Evolutionary conservation across 2,329 filamentous ascomycete species (phyloP), one percentile per base, ranked within the genome.

Genomic region (Metarhizium robertsii): DNA sequence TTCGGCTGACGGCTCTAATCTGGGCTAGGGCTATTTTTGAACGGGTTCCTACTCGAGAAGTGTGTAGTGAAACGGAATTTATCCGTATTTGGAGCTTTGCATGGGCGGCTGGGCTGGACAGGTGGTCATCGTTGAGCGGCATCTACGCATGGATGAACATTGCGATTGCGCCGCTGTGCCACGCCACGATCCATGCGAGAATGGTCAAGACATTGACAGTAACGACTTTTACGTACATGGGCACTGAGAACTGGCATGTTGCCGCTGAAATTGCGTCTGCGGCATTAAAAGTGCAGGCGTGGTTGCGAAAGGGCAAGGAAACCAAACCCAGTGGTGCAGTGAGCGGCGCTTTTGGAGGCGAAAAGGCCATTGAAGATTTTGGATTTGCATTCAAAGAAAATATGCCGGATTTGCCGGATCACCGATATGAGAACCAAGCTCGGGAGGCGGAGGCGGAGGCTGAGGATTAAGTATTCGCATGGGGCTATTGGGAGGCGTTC

Each of bases 91-190:
- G 78, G 78, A 67, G 66, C 14, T 70, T 71, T 2, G 67, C 73
- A 11, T 80, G 78, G 77, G 67, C 71, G 18, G 72, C 77, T 4
- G 71, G 74, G 2, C 65, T 79, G 38, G 64, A 72, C 2, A 69
- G 67, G 5, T 79, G 77, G 77, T 74, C 75, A 56, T 63, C 67
- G 2, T 67, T 76, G 29, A 66, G 78, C 14, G 78, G 78, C 36
- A 71, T 81, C 14, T 76, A 77, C 54, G 66, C 72, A 52, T 80
- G 77, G 78, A 65, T 77, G 29, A 66, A 75, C 58, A 58, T 79
- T 50, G 69, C 72, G 8, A 64, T 79, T 10, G 66, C 71, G 16
- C 69, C 75, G 8, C 66, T 69, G 40, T 72, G 71, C 46, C 68
- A 74, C 48, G 61, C 64, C 4, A 68, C 68, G 13, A 66, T 71